phyloP scores from a whole-genome alignment of 495 filamentous ascomycete species.

The Penicillium maclennaniae region DNA sequence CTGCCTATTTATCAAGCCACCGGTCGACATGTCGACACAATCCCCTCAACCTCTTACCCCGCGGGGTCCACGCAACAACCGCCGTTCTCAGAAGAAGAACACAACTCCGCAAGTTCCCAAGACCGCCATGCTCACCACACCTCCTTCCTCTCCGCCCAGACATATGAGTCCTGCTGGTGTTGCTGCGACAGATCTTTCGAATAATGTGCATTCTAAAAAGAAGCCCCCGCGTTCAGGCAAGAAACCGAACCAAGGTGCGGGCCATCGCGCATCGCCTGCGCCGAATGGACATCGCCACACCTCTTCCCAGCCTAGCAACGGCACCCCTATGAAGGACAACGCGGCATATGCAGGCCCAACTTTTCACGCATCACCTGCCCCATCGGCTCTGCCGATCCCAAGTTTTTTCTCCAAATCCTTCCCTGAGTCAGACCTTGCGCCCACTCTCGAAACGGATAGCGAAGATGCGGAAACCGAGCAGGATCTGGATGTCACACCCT shows the following conservation, averaged over 20 bases:
- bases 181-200: constrained; percentile 32
- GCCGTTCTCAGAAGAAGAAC: constrained; percentile 36
- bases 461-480: constrained; percentile 33
- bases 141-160: constrained; percentile 43
- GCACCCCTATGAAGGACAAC: constrained; percentile 45
- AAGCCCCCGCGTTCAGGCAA: constrained; percentile 35
- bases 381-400: constrained; percentile 88
- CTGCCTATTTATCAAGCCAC: constrained; percentile 48
- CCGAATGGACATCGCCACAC: constrained; percentile 30
- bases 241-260: constrained; percentile 32
- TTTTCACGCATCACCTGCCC: constrained; percentile 92
- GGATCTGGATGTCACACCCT: constrained; percentile 39
- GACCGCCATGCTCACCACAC: constrained; percentile 31
- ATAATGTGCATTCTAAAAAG: constrained; percentile 36
- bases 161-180: constrained; percentile 33
- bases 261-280: constrained; percentile 22
- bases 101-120: constrained; percentile 34
- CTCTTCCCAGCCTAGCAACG: constrained; percentile 31
- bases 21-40: constrained; percentile 42
- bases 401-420: constrained; percentile 85
- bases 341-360: constrained; percentile 85
- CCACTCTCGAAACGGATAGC: constrained; percentile 37
- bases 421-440: constrained; percentile 49
- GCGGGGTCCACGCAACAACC: constrained; percentile 38
- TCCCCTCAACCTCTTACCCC: constrained; percentile 37